Evolutionary conservation across 805 yeast genomes (phyloP).

Genomic region (Candida ovalis): DNA sequence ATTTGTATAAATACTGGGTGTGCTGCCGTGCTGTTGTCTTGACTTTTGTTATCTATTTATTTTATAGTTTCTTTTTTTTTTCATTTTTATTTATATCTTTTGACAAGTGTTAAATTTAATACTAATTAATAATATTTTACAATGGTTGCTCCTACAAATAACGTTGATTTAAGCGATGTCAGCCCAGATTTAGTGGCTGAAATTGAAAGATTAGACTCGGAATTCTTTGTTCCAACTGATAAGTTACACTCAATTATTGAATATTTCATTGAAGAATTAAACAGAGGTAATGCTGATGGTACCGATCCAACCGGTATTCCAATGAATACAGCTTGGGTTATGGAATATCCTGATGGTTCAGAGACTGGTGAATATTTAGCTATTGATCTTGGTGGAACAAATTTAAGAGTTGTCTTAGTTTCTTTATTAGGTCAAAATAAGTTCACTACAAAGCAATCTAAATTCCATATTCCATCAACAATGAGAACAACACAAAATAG

Average conservation of each 20-base stretch:
- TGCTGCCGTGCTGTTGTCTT: too few relatives aligned
- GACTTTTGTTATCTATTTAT: too few relatives aligned
- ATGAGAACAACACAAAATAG: conserved; percentile 74
- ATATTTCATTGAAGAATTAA: conserved; percentile 48
- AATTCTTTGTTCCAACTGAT: conserved; percentile 41
- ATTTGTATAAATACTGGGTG: too few relatives aligned
- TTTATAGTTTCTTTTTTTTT: background rate
- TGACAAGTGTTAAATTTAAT: too few relatives aligned
- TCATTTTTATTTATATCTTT: background rate
- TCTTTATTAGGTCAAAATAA: conserved; percentile 67
- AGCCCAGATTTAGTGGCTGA: conserved; percentile 33
- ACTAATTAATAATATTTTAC: too few relatives aligned
- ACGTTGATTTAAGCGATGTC: conserved; percentile 2
- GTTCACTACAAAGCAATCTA: conserved; percentile 85
- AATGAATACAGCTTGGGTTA: conserved; percentile 59
- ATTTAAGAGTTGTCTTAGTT: conserved; percentile 53
- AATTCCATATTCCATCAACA: conserved; percentile 72
- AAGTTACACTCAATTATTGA: conserved; percentile 41
- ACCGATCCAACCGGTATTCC: conserved; percentile 45
- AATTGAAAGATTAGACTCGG: conserved; percentile 31
- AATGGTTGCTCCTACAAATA: conserved; percentile 7
- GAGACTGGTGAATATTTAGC: conserved; percentile 59
- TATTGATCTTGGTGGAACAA: conserved; percentile 61
- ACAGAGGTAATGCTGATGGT: conserved; percentile 53
- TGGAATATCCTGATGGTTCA: conserved; percentile 55